A percentile compares a stretch with the other conserved stretches of the same genome.
Evolutionary conservation across 2,329 filamentous ascomycete species (phyloP).

Genomic region (Alternaria conjuncta): DNA sequence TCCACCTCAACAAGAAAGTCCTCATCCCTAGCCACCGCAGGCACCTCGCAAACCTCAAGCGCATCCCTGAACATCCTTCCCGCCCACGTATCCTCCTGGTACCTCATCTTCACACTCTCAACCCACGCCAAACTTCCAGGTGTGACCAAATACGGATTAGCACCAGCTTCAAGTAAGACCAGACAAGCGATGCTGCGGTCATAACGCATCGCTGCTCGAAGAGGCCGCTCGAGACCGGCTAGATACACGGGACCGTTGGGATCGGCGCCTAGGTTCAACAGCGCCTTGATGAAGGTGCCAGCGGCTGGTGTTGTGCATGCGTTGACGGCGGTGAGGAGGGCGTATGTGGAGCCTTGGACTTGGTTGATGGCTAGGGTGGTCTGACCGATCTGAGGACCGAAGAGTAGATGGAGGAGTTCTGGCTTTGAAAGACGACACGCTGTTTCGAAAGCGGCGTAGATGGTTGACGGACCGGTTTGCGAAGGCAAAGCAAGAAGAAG

Average conservation of each 20-base stretch:
- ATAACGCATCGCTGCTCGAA: not conserved
- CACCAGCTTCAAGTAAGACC: not conserved
- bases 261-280: not conserved
- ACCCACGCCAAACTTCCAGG: too few relatives aligned
- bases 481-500: rapidly evolving
- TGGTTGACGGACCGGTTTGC: not conserved
- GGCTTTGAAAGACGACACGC: not conserved
- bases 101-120: not conserved
- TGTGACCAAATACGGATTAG: not conserved
- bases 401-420: not conserved
- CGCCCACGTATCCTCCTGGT: too few relatives aligned
- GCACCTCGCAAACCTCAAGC: not conserved
- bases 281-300: not conserved
- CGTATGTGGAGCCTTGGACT: not conserved
- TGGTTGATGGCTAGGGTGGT: not conserved
- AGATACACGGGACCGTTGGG: not conserved
- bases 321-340: not conserved
- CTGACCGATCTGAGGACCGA: not conserved
- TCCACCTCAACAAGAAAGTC: not conserved
- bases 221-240: not conserved
- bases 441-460: not conserved
- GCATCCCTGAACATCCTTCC: not conserved
- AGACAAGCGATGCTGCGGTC: not conserved
- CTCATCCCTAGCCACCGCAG: not conserved
- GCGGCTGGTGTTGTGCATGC: too few relatives aligned